These are phyloP conservation scores for Cryptococcus sp. DNA, from an alignment of 1,284 basidiomycete species.

Conservation along the genomic window DNA sequence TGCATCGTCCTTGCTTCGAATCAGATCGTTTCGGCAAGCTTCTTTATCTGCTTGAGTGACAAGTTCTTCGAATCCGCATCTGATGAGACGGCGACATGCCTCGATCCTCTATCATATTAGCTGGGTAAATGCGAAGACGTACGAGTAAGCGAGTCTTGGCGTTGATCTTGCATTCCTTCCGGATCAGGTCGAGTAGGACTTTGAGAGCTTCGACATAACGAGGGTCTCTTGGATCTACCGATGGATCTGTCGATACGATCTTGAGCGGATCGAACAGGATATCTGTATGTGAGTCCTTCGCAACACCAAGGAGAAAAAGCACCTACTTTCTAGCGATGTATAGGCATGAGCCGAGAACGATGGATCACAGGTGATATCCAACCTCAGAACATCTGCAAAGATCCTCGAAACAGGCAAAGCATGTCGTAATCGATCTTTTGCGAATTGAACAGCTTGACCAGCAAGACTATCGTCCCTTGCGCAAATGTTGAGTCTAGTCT, in stretches of 20 bases:
- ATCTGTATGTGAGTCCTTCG: neutral
- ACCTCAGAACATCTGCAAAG: constrained; percentile 6
- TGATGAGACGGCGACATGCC: neutral
- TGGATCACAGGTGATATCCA: constrained; percentile 8
- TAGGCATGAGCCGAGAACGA: constrained; percentile 9
- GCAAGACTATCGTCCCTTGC: constrained; percentile 3
- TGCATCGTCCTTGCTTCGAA: neutral
- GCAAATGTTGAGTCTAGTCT: neutral
- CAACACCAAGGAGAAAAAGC: neutral
- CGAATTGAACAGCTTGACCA: neutral
- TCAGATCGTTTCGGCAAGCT: neutral
- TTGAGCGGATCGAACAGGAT: constrained; percentile 11
- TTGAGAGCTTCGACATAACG: neutral
- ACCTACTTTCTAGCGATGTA: constrained; percentile 10
- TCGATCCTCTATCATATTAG: neutral
- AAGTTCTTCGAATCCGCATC: neutral
- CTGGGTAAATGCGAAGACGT: neutral
- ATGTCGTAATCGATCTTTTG: constrained; percentile 6
- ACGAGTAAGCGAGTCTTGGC: neutral
- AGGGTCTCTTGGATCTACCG: constrained; percentile 2
- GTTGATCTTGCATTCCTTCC: neutral
- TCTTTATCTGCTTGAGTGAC: neutral
- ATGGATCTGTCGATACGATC: constrained; percentile 2
- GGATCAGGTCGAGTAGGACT: neutral
- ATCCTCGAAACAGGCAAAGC: constrained; percentile 9